A percentile compares a stretch with the other conserved stretches of the same genome.
These are phyloP conservation scores for Dalbergia cochinchinensis DNA, from an alignment of 306 rosid species.

Conservation along the genomic window DNA sequence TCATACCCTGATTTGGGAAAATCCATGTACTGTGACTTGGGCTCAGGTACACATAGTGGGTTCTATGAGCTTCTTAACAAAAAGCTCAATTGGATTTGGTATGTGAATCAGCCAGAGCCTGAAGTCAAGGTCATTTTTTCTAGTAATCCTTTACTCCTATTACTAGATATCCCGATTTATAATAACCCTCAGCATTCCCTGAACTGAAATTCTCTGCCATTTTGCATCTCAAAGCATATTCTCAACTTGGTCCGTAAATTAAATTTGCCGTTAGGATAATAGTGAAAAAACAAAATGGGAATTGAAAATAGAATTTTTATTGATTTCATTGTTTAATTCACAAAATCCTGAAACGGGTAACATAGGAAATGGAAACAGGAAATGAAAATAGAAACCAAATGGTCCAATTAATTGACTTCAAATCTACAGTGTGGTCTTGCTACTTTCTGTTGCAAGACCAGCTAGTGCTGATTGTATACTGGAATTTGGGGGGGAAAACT, in stretches of 20 bases:
- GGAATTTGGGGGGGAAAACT: not conserved
- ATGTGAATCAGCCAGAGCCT: slow-evolving; percentile 82
- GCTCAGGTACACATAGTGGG: slow-evolving; percentile 67
- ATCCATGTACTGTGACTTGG: slow-evolving; percentile 83
- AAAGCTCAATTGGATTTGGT: slow-evolving; percentile 90
- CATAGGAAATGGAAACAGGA: too few relatives aligned
- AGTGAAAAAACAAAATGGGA: too few relatives aligned
- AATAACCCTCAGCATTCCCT: slow-evolving; percentile 16
- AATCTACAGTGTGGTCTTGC: not conserved
- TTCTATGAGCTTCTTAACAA: slow-evolving; percentile 74
- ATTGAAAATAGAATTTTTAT: too few relatives aligned
- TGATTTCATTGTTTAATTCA: too few relatives aligned
- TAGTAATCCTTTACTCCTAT: not conserved
- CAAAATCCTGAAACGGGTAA: too few relatives aligned
- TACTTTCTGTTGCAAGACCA: slow-evolving; percentile 28
- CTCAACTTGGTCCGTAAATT: not conserved
- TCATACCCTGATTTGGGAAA: slow-evolving; percentile 85
- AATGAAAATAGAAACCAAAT: too few relatives aligned
- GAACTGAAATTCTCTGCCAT: not conserved
- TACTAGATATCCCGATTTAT: not conserved
- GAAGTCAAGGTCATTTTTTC: slow-evolving; percentile 60
- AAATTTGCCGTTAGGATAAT: too few relatives aligned
- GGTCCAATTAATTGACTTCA: not conserved
- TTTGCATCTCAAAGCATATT: slow-evolving; percentile 1
- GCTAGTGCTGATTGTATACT: slow-evolving; percentile 33